These are phyloP conservation scores for Mrakia gelida DNA, from an alignment of 768 basidiomycete genomes.

Conservation along the genomic window DNA sequence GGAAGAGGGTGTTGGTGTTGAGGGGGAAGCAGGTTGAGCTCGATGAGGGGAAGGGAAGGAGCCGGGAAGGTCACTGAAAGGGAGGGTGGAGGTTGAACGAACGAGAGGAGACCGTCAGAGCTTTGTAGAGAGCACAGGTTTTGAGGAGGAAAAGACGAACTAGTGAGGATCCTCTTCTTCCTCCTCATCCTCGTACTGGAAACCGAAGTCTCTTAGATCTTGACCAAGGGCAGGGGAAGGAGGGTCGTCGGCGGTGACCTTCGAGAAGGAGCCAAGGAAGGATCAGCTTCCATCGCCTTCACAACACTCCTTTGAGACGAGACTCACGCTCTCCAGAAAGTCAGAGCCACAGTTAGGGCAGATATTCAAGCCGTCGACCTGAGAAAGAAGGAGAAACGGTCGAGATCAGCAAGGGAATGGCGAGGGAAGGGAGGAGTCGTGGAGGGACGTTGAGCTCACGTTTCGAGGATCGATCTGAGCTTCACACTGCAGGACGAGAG, in stretches of 20 bases:
- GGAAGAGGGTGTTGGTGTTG: not conserved
- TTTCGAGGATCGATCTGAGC: slow-evolving; percentile 18
- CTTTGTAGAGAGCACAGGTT: not conserved
- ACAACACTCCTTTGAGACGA: too few species aligned
- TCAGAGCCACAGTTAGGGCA: slow-evolving; percentile 21
- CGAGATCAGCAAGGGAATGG: not conserved
- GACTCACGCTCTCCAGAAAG: slow-evolving; percentile 23
- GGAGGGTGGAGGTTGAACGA: too few species aligned
- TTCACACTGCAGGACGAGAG: slow-evolving; percentile 8
- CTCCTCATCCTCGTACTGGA: not conserved
- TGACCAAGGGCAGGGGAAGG: not conserved
- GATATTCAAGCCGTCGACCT: slow-evolving; percentile 11
- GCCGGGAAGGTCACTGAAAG: slow-evolving; percentile 9
- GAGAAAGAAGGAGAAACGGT: not conserved
- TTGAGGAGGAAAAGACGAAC: not conserved
- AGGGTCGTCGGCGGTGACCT: not conserved
- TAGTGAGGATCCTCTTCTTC: slow-evolving; percentile 8
- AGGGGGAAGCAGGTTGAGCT: not conserved
- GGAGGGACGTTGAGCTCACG: not conserved
- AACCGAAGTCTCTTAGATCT: not conserved
- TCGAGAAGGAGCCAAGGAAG: not conserved
- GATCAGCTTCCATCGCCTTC: not conserved
- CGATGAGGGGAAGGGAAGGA: slow-evolving; percentile 16
- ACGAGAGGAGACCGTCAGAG: not conserved
- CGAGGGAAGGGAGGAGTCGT: not conserved